Evolutionary conservation across 306 rosid genomes (phyloP).

Genomic region (Vigna unguiculata): DNA sequence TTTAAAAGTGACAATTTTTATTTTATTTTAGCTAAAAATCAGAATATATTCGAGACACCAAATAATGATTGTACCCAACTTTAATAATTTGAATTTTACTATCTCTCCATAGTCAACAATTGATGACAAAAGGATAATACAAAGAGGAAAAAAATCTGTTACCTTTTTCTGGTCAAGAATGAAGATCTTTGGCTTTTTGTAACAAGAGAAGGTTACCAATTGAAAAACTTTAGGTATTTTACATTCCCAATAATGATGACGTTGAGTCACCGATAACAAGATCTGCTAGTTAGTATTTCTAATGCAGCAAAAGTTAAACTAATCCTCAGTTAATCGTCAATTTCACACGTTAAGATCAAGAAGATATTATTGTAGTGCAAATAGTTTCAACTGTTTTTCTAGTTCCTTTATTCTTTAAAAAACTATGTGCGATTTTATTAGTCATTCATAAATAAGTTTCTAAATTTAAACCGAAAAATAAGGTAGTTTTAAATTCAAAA

Average conservation of each 20-base stretch:
- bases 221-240: neutral
- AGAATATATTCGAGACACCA: conserved; percentile 2
- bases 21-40: neutral
- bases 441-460: too few relatives aligned
- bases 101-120: conserved; percentile 4
- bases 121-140: neutral
- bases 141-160: neutral
- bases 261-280: neutral
- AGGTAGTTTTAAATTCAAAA: too few relatives aligned
- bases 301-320: neutral
- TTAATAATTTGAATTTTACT: conserved; percentile 16
- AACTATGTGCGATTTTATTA: too few relatives aligned
- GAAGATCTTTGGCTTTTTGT: neutral
- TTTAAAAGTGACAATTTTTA: neutral
- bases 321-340: neutral
- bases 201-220: conserved; percentile 3
- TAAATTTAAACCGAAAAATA: too few relatives aligned
- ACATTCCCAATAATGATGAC: neutral
- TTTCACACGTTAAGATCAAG: neutral
- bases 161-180: neutral
- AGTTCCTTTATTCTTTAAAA: too few relatives aligned
- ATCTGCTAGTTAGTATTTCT: neutral
- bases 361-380: too few relatives aligned
- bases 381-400: neutral
- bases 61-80: conserved; percentile 7